These are phyloP conservation scores for Xylaria sp. DNA, from an alignment of 2,329 filamentous ascomycete species.

Conservation along the genomic window DNA sequence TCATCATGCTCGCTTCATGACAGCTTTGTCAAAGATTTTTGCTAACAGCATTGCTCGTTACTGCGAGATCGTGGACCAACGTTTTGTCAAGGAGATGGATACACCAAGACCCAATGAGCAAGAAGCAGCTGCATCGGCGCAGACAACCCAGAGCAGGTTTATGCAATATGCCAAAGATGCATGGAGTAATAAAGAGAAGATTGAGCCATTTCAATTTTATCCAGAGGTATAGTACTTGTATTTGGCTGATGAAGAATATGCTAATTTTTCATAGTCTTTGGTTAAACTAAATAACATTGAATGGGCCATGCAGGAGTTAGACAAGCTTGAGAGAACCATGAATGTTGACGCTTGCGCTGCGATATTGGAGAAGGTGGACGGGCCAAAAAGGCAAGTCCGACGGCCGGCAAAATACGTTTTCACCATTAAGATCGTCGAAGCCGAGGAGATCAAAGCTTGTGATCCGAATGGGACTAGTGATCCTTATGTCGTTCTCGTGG, in stretches of 20 bases:
- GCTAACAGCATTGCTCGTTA: constrained; percentile 86
- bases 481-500: constrained; percentile 94
- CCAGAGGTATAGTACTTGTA: constrained; percentile 73
- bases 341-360: constrained; percentile 92
- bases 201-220: constrained; percentile 97
- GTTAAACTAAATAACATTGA: constrained; percentile 99
- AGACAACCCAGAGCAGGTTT: constrained; percentile 91
- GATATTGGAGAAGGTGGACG: constrained; percentile 79
- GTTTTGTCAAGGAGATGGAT: constrained; percentile 93
- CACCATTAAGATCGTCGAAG: constrained; percentile 98
- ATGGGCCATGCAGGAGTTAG: constrained; percentile 90
- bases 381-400: constrained; percentile 71
- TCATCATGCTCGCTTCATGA: constrained; percentile 98
- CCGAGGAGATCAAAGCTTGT: constrained; percentile 97
- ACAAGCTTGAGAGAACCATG: constrained; percentile 88
- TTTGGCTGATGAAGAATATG: constrained; percentile 13
- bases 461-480: constrained; percentile 95
- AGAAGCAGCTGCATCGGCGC: constrained; percentile 70
- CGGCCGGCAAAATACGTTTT: constrained; percentile 92
- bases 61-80: constrained; percentile 88
- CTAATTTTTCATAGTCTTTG: constrained; percentile 74
- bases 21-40: constrained; percentile 85
- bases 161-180: constrained; percentile 94
- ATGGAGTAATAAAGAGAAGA: constrained; percentile 90
- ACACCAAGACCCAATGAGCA: constrained; percentile 88